Base-by-base conservation (phyloP, 2,329 filamentous ascomycete species). In the Pestalotiopsis sp. region DNA sequence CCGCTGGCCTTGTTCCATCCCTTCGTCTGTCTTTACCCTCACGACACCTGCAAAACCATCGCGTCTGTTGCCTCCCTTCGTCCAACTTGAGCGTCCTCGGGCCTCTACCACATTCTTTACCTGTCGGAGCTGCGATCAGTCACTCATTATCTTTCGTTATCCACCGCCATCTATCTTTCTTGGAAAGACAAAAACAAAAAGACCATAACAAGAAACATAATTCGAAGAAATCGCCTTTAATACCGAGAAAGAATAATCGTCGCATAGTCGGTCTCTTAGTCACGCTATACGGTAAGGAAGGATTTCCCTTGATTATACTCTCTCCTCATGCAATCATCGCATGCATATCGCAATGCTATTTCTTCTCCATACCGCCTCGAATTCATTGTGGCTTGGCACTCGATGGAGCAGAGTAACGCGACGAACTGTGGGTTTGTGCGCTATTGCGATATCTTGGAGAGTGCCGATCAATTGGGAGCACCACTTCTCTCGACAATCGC, bases 81-180 rank as follows among this genome's bases (percentile, higher is more conserved):
- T 45, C 69, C 69, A 70, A 70, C 69, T 68, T 68, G 69, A 70
- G 69, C n/a, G 69, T 70, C 69, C 39, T 59, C 57, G 45, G 69
- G 68, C 69, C 69, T 70, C 69, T 70, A 70, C 66, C 69, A 70
- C 69, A 70, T 70, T 70, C 69, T 68, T 70, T 70, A 52, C 17
- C 20, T 52, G 17, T 7, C 68, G 69, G 69, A 70, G 64, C 61
- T 20, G 31, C 66, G 60, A 41, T n/a, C 38, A 60, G 65, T 68
- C 69, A 25, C 66, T 69, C 68, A 65, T 67, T 69, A 45, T 23
- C 38, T 49, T 39, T 62, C 14, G 25, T 62, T 62, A 6, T 20
- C 31, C 31, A 36, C 31, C 31, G 31, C 31, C 31, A 20, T 61
- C 56, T 4, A 27, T 9, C 23, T 59, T 25, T 59, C 27, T 14